Conservation (phyloP, 139 green algal species). For the Desmodesmus armatus region DNA sequence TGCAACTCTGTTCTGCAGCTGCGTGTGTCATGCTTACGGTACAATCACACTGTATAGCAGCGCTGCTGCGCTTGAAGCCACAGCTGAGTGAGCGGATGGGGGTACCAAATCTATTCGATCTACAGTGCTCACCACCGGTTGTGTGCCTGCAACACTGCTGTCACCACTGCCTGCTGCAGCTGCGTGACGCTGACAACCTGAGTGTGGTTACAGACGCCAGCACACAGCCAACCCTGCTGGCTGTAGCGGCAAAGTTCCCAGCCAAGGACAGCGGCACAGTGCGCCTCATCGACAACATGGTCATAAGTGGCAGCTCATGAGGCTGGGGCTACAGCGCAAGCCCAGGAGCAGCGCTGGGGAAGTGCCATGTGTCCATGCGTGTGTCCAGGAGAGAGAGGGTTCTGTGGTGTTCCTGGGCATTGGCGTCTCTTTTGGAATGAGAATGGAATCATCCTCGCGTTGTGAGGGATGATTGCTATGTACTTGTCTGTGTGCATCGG, state of each 20-base stretch:
- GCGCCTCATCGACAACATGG: constrained; percentile 95
- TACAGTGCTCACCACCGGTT: neutral
- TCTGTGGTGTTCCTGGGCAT: too few species aligned
- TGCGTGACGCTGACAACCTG: constrained; percentile 79
- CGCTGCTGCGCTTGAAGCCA: neutral
- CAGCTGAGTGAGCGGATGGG: neutral
- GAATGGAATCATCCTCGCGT: too few species aligned
- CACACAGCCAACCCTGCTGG: constrained; percentile 68
- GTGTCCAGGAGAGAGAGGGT: too few species aligned
- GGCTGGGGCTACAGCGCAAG: too few species aligned
- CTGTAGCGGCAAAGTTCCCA: constrained; percentile 85
- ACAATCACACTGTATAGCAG: neutral
- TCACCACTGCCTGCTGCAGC: constrained; percentile 44
- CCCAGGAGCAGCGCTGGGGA: too few species aligned
- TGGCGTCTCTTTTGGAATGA: too few species aligned
- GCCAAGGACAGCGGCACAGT: constrained; percentile 74
- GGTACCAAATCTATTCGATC: neutral
- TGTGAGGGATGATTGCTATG: too few species aligned
- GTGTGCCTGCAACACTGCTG: too few species aligned
- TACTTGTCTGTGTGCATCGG: too few species aligned
- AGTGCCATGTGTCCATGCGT: too few species aligned
- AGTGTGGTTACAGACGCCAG: constrained; percentile 51
- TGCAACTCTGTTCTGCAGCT: neutral
- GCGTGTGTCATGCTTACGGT: too few species aligned
- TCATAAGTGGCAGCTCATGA: too few species aligned